phyloP scores from a whole-genome alignment of 176 grass and related monocot genomes.

The Eragrostis nindensis region DNA sequence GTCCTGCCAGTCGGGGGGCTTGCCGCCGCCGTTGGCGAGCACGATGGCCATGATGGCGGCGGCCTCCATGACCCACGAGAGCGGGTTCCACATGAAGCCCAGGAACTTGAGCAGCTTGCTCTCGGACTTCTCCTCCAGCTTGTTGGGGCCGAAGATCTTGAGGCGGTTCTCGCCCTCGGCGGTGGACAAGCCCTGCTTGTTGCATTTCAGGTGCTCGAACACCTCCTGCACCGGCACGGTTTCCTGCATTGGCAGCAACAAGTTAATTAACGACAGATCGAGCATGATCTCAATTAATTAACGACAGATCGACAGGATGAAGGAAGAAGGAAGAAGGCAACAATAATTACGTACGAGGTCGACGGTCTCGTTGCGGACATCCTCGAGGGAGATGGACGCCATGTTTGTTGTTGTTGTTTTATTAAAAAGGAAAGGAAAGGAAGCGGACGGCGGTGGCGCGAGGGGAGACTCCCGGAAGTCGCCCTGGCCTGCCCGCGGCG shows the following conservation, averaged over 20 bases:
- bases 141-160: slow-evolving; percentile 85
- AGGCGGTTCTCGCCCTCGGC: slow-evolving; percentile 68
- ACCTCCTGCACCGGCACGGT: slow-evolving; percentile 82
- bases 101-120: slow-evolving; percentile 97
- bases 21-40: slow-evolving; percentile 82
- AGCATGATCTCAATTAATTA: no score
- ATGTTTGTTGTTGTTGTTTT: slow-evolving; percentile 28
- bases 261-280: no score
- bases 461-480: not conserved
- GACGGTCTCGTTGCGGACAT: slow-evolving; percentile 82
- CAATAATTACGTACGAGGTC: slow-evolving; percentile 81
- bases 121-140: slow-evolving; percentile 92
- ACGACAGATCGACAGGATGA: no score
- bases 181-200: slow-evolving; percentile 52
- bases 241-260: no score
- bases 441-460: not conserved
- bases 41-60: slow-evolving; percentile 94
- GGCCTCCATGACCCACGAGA: slow-evolving; percentile 94
- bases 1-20: slow-evolving; percentile 93
- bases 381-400: slow-evolving; percentile 75
- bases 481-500: slow-evolving; percentile 23
- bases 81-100: slow-evolving; percentile 98
- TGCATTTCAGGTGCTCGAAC: slow-evolving; percentile 86
- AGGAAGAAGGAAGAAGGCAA: no score
- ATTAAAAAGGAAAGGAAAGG: slow-evolving; percentile 5